Base-by-base conservation (phyloP, 148 eudicot species). In the Cornus controversa region DNA sequence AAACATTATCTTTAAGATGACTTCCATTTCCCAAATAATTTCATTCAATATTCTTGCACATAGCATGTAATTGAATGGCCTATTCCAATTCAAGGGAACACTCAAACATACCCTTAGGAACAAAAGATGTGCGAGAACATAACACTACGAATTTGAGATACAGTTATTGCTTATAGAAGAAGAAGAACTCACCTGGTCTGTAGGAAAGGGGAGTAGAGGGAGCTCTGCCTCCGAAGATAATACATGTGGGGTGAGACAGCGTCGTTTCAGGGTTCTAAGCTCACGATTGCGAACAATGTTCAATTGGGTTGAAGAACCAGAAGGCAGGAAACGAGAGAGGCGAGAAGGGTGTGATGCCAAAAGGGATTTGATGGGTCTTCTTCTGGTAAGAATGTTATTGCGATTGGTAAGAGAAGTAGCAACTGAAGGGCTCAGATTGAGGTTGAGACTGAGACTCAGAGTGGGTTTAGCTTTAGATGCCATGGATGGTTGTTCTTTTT, bases 201-300 rank as follows among this genome's bases (percentile, higher is more conserved):
- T 42, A 66, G 82, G 80, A 28, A 77, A 84, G 18, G 86, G 86
- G 70, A 84, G 86, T 42, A 84, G 81, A 31, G 86, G 86, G 42
- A 80, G 73, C 28, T 76, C 64, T 76, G 37, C 72, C 23, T 14
- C 60, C 34, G 79, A 76, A 2, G 79, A 76, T 1, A 50, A 53
- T 28, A 36, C 79, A 53, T 34, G 57, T 11, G 66, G 60, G n/a
- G 50, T 36, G 66, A 76, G 54, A 67, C 79, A 53, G 28, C n/a
- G 66, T 2, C 66, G 66, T 68, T 28, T 66, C 65, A 22, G 65
- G 45, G 45, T 40, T 7, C 45, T 40, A 40, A 40, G 45, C 10
- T 6, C 45, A 40, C 45, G 8, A 40, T 40, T 40, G 65, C 65
- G 65, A 18, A 7, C 15, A 65, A 2, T 31, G 27, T 25, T 65